Evolutionary conservation across 768 basidiomycete species (phyloP), one percentile per base, ranked within the genome.

Genomic region (Trametes gibbosa): DNA sequence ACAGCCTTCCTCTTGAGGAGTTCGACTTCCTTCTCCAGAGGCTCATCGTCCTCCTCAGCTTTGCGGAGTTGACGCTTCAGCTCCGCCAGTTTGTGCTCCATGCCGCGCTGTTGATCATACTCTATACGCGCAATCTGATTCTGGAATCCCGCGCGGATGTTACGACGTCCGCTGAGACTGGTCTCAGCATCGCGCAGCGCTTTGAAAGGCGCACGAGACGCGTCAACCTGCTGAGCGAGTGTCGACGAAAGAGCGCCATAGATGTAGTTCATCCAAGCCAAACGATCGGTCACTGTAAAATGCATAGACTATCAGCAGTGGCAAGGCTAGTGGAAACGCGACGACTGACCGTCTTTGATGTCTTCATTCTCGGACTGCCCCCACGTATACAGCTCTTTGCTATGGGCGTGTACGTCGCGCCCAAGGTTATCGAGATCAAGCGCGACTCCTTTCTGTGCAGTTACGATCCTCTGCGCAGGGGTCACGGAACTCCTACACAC

Each of bases 311-410:
- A 32, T 56, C 54, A 52, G 35, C 42, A 61, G 62, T 35, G 39
- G 48, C 29, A 17, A 2, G 21, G 23, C 23, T 3, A 2, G 35
- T 1, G 63, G 52, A 46, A 45, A 47, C 10, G 50, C 35, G 58
- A 34, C 58, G 5, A 49, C 79, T 45, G 55, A 86, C 89, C 87
- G 75, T 92, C 92, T 66, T 83, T 91, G 70, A 94, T 60, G 76
- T 94, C 92, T 19, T 81, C 77, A 5, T 74, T 71, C 65, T 92
- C 87, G 0, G 69, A 66, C 69, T 92, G 90, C 13, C 92, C 91
- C 91, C 91, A 94, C 14, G 81, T 82, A 66, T 91, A 94, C 24
- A 93, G 75, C 60, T 93, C 92, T 73, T 92, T 93, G 79, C 89
- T 90, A 68, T 86, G 84, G 0, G 81, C 74, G 68, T 92, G 86